Evolutionary conservation across 352 stramenopile genomes (phyloP).

Genomic region (Phytopythium montanum): DNA sequence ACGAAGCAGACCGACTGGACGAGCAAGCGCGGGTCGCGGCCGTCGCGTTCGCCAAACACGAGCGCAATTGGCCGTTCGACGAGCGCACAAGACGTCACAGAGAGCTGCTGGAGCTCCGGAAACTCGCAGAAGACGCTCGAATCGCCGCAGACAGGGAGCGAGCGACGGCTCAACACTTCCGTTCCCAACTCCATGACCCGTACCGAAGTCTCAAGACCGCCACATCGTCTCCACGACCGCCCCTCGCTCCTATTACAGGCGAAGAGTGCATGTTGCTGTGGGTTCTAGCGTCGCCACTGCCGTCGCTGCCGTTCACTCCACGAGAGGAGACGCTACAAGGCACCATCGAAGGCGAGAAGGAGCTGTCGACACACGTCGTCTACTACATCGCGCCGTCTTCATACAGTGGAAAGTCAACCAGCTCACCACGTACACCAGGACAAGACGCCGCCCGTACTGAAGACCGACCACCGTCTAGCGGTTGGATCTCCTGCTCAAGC

Average conservation of each 20-base stretch:
- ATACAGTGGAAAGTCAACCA: not conserved
- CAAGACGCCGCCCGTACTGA: constrained; percentile 5
- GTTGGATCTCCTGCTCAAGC: constrained; percentile 53
- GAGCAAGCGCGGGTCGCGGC: constrained; percentile 61
- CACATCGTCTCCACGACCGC: not conserved
- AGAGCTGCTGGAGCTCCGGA: constrained; percentile 49
- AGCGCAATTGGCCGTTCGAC: constrained; percentile 59
- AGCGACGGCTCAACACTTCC: constrained; percentile 21
- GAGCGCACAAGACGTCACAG: constrained; percentile 50
- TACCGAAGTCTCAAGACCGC: constrained; percentile 23
- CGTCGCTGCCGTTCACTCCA: constrained; percentile 46
- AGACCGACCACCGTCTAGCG: constrained; percentile 32
- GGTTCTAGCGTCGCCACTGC: constrained; percentile 45
- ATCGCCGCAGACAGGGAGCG: constrained; percentile 38
- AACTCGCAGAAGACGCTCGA: constrained; percentile 37
- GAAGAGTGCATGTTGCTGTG: constrained; percentile 35
- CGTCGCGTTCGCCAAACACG: constrained; percentile 52
- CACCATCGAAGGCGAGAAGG: constrained; percentile 41
- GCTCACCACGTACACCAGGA: not conserved
- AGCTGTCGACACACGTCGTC: constrained; percentile 61
- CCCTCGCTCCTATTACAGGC: not conserved
- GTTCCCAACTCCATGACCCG: constrained; percentile 34
- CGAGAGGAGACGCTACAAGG: constrained; percentile 21
- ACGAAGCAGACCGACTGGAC: constrained; percentile 43
- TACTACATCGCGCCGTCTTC: constrained; percentile 56